Evolutionary conservation across 495 filamentous ascomycete species (phyloP).

Genomic region (Neurospora hispaniola): DNA sequence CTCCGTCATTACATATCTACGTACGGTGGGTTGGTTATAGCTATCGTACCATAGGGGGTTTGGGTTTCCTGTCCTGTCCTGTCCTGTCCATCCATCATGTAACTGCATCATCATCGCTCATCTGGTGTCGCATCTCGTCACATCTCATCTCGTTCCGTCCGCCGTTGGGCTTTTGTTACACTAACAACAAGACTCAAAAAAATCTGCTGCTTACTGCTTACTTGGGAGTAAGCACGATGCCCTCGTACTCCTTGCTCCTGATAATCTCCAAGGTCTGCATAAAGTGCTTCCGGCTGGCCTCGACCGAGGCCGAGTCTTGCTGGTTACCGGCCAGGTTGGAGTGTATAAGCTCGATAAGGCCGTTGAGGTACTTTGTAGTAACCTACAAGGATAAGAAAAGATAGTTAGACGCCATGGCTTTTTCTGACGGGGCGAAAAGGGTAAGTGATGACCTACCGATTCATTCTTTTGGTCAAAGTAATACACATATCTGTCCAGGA

Average conservation of each 20-base stretch:
- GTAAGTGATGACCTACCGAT: slow-evolving; percentile 42
- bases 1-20: background rate
- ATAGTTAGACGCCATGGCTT: background rate
- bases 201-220: slow-evolving; percentile 16
- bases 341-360: slow-evolving; percentile 95
- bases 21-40: background rate
- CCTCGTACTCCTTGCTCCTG: slow-evolving; percentile 80
- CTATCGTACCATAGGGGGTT: background rate
- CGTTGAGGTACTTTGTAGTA: slow-evolving; percentile 95
- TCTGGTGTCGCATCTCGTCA: background rate
- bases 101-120: background rate
- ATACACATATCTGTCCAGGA: slow-evolving; percentile 95
- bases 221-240: slow-evolving; percentile 67
- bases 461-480: slow-evolving; percentile 99
- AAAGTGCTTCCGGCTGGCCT: slow-evolving; percentile 85
- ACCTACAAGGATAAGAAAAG: slow-evolving; percentile 42
- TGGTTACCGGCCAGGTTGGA: slow-evolving; percentile 76
- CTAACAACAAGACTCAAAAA: background rate
- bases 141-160: background rate
- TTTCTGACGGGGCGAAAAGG: no score
- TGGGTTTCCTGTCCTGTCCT: background rate
- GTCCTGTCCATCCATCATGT: background rate
- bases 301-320: slow-evolving; percentile 68
- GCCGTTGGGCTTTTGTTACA: background rate
- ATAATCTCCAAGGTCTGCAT: slow-evolving; percentile 91